These are phyloP conservation scores for Colletotrichum sp. DNA, from an alignment of 2,329 filamentous ascomycete genomes.

Conservation along the genomic window DNA sequence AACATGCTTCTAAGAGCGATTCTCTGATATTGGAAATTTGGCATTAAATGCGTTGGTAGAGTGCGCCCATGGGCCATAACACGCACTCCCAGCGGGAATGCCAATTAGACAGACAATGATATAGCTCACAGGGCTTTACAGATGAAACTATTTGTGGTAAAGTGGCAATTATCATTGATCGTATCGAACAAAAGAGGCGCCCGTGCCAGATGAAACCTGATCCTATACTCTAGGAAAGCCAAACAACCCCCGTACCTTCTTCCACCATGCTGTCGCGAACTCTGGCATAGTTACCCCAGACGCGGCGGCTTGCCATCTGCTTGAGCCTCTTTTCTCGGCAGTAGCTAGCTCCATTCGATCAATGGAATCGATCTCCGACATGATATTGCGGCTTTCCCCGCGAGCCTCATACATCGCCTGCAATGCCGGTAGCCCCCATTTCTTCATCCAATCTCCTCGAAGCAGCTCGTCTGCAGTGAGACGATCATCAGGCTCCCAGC, in stretches of 20 bases:
- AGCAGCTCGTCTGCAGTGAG: not conserved
- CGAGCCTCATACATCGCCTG: not conserved
- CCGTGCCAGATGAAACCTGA: not conserved
- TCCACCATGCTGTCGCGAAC: not conserved
- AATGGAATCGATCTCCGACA: not conserved
- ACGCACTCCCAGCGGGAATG: too few relatives aligned
- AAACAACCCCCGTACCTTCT: not conserved
- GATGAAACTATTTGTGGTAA: too few relatives aligned
- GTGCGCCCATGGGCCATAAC: too few relatives aligned
- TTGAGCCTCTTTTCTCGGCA: not conserved
- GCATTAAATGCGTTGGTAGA: too few relatives aligned
- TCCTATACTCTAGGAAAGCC: not conserved
- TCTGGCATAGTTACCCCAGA: not conserved
- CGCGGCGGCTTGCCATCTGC: not conserved
- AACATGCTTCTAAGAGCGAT: too few relatives aligned
- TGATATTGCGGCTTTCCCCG: not conserved
- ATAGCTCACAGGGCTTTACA: not conserved
- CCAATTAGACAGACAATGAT: not conserved
- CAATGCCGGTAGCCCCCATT: not conserved
- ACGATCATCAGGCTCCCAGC: not conserved
- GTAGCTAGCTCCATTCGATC: not conserved
- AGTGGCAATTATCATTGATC: not conserved
- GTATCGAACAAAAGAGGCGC: not conserved
- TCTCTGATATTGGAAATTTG: too few relatives aligned
- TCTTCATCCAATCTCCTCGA: not conserved